Evolutionary conservation across 1,284 basidiomycete species (phyloP), one percentile per base, ranked within the genome.

Genomic region (Trichosporon ovoides): DNA sequence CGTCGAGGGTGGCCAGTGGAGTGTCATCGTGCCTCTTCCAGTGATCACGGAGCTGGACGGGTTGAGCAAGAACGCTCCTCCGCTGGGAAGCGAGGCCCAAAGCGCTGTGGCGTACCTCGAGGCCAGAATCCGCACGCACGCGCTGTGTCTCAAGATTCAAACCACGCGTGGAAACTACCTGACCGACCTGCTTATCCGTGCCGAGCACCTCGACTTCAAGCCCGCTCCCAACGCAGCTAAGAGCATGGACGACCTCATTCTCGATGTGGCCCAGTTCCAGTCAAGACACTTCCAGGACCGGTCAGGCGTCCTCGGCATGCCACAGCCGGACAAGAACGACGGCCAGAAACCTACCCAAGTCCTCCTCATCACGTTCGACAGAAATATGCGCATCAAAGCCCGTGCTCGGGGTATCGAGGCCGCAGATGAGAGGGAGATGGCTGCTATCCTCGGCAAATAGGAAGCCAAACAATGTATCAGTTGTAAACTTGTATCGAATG

Each of bases 131-230:
- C 87, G 87, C 53, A 82, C 85, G 6, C 87, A 91, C 66, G 77
- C 85, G 1, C 79, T 81, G 3, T 87, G 85, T 14, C 84, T 98
- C 77, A 97, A 98, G 78, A 87, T 98, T 10, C 92, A 94, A 77
- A 98, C 96, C 0, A 89, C 88, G 14, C 87, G 87, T 61, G 95
- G 95, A 66, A 98, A 98, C 74, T 98, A 97, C 74, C 82, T 98
- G 2, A 82, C 83, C 2, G 88, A 88, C 53, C 82, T 98, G 35
- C 86, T 80, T 65, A 85, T 98, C 38, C 85, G 93, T 13, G 87
- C 84, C 2, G 95, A 98, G 75, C 83, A 89, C 61, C 84, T 95
- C 63, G 87, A 91, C 62, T 91, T 93, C 58, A 56, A 53, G 31
- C 52, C 28, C 56, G 13, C 28, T 24, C 43, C 16, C 13, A 48